Evolutionary conservation across 257 asterid species (phyloP), one percentile per base, ranked within the genome.

Genomic region (Ajuga chamaepitys): DNA sequence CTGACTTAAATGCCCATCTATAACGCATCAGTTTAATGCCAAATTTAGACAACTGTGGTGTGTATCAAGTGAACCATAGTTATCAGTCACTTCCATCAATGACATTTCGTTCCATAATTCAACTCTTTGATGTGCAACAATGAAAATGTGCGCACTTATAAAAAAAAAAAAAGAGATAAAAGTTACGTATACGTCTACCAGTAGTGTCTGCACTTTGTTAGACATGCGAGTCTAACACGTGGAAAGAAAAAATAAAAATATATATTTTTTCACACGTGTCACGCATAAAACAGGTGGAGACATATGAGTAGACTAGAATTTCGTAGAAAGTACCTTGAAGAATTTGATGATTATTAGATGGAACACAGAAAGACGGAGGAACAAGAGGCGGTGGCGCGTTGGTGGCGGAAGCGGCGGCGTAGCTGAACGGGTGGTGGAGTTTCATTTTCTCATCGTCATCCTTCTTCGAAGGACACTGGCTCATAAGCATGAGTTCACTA

Each of bases 401-500:
- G 77, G 14, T 5, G 79, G 51, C 11, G 80, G 18, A 57, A n/a
- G n/a, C n/a, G n/a, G n/a, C n/a, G n/a, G 66, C 46, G 74, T 52
- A 71, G 58, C 58, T 44, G 1, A 80, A 25, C n/a, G 58, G 67
- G n/a, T 74, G 77, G 47, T 75, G 86, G 13, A 70, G 62, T 60
- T 80, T 77, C 73, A 81, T 74, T 77, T 77, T 84, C 38, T 81
- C 85, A n/a, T 75, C 83, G 4, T 70, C 80, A 1, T 54, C 56
- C 58, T 78, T 88, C 55, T 58, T 80, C 1, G 78, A 67, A 12
- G 80, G 69, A 64, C 76, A 71, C 21, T 75, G 69, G 58, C 76
- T 77, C 86, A 80, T 81, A 64, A 78, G 69, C 88, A 82, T 76
- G 42, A 85, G 74, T 25, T 85, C 96, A 66, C 82, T 80, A 0